A percentile compares a stretch with the other conserved stretches of the same genome.
Evolutionary conservation across 257 asterid species (phyloP).

Genomic region (Petunia axillaris): DNA sequence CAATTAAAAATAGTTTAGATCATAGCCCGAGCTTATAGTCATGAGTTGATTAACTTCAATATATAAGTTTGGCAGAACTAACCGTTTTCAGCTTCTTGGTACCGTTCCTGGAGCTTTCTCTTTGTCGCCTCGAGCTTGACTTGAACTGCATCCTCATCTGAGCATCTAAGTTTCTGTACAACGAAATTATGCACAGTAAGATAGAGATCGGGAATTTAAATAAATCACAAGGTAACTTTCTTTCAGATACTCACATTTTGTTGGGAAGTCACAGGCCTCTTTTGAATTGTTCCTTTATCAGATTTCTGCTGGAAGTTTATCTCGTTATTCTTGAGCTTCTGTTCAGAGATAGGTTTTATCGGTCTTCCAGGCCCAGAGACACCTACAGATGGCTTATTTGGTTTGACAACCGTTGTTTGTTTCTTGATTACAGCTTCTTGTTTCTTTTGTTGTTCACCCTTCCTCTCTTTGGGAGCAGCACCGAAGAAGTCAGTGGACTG

Average conservation of each 20-base stretch:
- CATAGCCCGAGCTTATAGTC: neutral
- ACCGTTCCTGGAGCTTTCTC: constrained; percentile 93
- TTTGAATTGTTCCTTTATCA: constrained; percentile 47
- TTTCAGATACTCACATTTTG: constrained; percentile 49
- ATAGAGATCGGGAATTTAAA: neutral
- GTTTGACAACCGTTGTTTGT: constrained; percentile 48
- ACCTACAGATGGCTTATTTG: constrained; percentile 41
- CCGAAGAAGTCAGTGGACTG: constrained; percentile 32
- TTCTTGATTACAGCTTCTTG: constrained; percentile 48
- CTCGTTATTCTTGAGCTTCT: constrained; percentile 39
- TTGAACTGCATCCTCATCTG: constrained; percentile 52
- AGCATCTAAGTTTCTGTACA: constrained; percentile 41
- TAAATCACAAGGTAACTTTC: neutral
- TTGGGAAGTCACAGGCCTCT: constrained; percentile 53
- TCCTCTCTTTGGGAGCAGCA: constrained; percentile 46
- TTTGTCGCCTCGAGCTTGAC: constrained; percentile 74
- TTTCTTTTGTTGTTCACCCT: constrained; percentile 48
- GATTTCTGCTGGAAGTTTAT: constrained; percentile 48
- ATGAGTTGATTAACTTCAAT: neutral
- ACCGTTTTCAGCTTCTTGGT: constrained; percentile 93
- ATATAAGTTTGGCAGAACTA: constrained; percentile 30
- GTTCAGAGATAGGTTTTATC: constrained; percentile 44
- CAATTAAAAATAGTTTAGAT: constrained; percentile 28
- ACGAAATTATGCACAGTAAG: constrained; percentile 13
- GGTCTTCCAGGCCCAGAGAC: constrained; percentile 57